Evolutionary conservation across 441 rosid genomes (phyloP), one percentile per base, ranked within the genome.

Genomic region (Adansonia gregorii): DNA sequence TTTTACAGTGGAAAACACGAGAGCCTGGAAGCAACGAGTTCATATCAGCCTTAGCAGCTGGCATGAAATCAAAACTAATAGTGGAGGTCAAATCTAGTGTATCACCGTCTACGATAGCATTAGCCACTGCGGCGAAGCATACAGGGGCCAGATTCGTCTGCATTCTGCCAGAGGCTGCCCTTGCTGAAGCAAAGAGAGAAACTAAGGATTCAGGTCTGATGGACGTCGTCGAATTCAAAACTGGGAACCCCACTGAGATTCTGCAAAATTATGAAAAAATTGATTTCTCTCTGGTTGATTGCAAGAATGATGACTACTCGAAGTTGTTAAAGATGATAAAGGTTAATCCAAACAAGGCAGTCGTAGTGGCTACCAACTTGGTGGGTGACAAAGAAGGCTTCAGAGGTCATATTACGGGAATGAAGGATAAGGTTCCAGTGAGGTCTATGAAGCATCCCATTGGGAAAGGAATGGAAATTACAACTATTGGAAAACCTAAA

Each of bases 1-100:
- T 48, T 48, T 48, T 48, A 48, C 5, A 48, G 52, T 11, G 77
- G 77, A 80, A 19, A 77, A 75, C 78, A 10, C 48, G 22, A 52
- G 89, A 86, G 75, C 86, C 78, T 6, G 89, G 84, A 43, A 81
- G 85, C 84, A 78, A 80, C 10, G 89, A 88, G 43, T 88, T 86
- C 79, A 80, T 84, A 80, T 88, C 91, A 35, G 89, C 91, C 19
- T 76, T 88, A 20, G 89, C 91, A n/a, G 89, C 89, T 1, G 88
- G 89, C 14, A 79, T 49, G 77, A 80, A 70, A 35, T 82, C 88
- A 48, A 84, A 88, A 68, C 84, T 88, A 19, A 78, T 88, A 14
- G 91, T 86, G 69, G 91, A 88, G 77, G 78, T 86, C 48, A 78
- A 87, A 6, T 72, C 79, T 0, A 8, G 72, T n/a, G 87, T 76